Percentiles rank a stretch among this genome's conserved stretches.
Evolutionary conservation across 805 yeast genomes (phyloP).

Genomic region (Spencermartinsiella europaea): DNA sequence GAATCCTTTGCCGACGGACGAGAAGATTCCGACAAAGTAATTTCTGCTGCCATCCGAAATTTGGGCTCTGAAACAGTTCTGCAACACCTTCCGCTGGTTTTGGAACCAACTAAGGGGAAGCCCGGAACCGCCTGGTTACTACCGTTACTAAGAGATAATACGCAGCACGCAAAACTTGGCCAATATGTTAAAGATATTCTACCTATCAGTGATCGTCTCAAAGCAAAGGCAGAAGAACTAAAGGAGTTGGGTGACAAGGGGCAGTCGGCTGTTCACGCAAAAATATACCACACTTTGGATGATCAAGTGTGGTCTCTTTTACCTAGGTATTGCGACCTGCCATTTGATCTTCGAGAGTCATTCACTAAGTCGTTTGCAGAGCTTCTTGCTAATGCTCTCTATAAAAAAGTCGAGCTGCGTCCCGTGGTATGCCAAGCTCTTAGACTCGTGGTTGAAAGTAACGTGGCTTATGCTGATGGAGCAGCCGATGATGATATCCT

Average conservation of each 20-base stretch:
- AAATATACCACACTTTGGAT: constrained; percentile 75
- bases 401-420: constrained; percentile 70
- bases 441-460: constrained; percentile 71
- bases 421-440: constrained; percentile 79
- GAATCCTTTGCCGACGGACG: constrained; percentile 63
- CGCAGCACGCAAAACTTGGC: constrained; percentile 61
- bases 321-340: constrained; percentile 85
- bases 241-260: constrained; percentile 18
- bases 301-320: constrained; percentile 91
- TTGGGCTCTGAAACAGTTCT: constrained; percentile 86
- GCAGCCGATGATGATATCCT: constrained; percentile 54
- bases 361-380: constrained; percentile 79
- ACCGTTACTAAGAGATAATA: constrained; percentile 84
- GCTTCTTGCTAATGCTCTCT: constrained; percentile 63
- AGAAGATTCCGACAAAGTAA: constrained; percentile 71
- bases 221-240: constrained; percentile 20
- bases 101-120: constrained; percentile 45
- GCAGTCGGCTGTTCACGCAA: constrained; percentile 60
- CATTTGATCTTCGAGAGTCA: constrained; percentile 59
- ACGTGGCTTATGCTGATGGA: constrained; percentile 56
- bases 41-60: constrained; percentile 70
- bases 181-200: constrained; percentile 59
- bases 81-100: constrained; percentile 66
- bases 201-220: constrained; percentile 47
- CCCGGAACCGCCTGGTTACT: constrained; percentile 95